Evolutionary conservation across 179 eudicot species (phyloP).

Genomic region (Corrigiola litoralis): DNA sequence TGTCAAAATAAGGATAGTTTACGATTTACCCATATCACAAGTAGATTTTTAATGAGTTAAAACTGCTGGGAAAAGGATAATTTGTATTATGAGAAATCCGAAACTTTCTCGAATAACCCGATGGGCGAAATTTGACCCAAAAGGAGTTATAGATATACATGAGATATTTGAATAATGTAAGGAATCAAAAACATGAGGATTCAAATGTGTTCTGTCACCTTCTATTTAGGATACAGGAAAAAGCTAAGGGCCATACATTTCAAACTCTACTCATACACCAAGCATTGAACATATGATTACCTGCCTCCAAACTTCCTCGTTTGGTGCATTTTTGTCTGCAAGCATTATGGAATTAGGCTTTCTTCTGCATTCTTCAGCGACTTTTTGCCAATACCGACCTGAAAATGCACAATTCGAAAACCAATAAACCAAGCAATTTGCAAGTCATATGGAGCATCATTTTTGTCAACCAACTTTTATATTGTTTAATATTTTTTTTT

Average conservation of each 20-base stretch:
- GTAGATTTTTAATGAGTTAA: too few species aligned
- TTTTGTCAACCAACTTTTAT: neutral
- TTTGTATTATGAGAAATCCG: neutral
- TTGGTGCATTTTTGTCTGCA: conserved; percentile 99
- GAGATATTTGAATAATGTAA: too few species aligned
- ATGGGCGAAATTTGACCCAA: neutral
- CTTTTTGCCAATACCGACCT: conserved; percentile 86
- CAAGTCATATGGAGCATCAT: neutral
- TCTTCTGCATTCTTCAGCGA: conserved; percentile 60
- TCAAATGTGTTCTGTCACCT: too few species aligned
- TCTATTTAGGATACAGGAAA: too few species aligned
- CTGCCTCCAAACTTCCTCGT: conserved; percentile 97
- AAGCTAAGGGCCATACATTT: too few species aligned
- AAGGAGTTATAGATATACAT: neutral
- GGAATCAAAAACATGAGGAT: too few species aligned
- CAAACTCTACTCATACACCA: too few species aligned
- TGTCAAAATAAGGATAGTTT: too few species aligned
- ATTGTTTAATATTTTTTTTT: too few species aligned
- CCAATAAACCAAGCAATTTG: too few species aligned
- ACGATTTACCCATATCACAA: too few species aligned
- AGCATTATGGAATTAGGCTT: conserved; percentile 73
- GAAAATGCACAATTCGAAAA: conserved; percentile 15
- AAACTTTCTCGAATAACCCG: neutral
- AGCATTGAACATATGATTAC: conserved; percentile 20
- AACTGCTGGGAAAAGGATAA: too few species aligned